These are phyloP conservation scores for Immersiporthe knoxdaviesiana DNA, from an alignment of 2,329 filamentous ascomycete species.

Conservation along the genomic window DNA sequence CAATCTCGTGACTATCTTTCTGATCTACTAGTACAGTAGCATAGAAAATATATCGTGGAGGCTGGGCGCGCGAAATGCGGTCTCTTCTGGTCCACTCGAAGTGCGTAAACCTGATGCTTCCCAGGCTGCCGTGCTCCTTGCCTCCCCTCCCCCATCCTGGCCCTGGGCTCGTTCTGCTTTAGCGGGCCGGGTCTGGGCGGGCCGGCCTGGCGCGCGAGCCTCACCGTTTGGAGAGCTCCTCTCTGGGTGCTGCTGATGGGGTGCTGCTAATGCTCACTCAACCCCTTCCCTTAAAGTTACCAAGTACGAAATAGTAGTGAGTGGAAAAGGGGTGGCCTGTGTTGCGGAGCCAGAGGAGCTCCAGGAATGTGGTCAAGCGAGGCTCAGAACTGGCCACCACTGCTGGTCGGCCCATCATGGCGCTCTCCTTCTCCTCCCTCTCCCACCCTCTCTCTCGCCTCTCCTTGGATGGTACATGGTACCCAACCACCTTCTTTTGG, in stretches of 20 bases:
- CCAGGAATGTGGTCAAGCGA: not conserved
- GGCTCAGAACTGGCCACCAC: conserved; percentile 1
- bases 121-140: conserved; percentile 12
- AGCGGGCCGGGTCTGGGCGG: conserved; percentile 15
- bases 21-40: not conserved
- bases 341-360: not conserved
- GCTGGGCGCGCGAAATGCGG: conserved; percentile 20
- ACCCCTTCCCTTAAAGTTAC: not conserved
- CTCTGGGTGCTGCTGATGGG: conserved; percentile 1
- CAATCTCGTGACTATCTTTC: not conserved
- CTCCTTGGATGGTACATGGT: not conserved
- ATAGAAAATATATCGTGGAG: conserved; percentile 12
- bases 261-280: not conserved
- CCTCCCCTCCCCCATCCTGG: not conserved
- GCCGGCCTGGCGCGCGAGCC: conserved; percentile 25
- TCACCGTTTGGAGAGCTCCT: conserved; percentile 11
- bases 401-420: conserved; percentile 3
- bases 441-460: too few species aligned
- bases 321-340: conserved; percentile 5
- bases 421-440: too few species aligned
- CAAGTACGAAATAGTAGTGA: too few species aligned
- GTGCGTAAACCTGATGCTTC: conserved; percentile 19
- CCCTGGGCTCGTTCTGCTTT: not conserved
- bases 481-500: conserved; percentile 8
- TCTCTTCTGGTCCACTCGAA: conserved; percentile 21